Evolutionary conservation across 1,284 basidiomycete species (phyloP), one percentile per base, ranked within the genome.

Genomic region (Anthracocystis panici-leucophaei): DNA sequence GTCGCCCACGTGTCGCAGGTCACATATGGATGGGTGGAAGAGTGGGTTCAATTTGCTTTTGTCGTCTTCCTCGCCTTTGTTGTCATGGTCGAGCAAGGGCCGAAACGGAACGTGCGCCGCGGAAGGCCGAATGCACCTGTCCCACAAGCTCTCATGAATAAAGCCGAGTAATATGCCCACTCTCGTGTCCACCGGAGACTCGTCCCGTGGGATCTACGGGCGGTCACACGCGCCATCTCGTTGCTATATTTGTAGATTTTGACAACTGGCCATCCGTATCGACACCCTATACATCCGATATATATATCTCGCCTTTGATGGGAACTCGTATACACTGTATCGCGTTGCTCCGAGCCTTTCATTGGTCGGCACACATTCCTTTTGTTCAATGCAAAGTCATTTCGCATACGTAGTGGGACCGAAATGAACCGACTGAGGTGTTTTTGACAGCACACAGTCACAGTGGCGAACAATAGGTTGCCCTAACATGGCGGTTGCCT

Each of bases 61-160:
- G 75, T 81, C 44, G 76, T 80, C 49, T 69, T 81, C 45, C 74
- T 80, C 45, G 78, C 80, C 41, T 81, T 81, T 50, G 53, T 79
- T 18, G 79, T 79, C 42, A 71, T 79, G 59, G 61, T 76, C 48
- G 72, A 75, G 50, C 72, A 66, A 23, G 72, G 72, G 6, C 72
- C 72, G 11, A 63, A 58, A 29, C 71, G 65, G 16, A 63, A 31
- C 38, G 18, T 27, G 51, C 58, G 58, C 16, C 63, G 69, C 18
- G 50, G 33, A 5, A 57, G 49, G 60, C 41, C 55, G 16, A 25
- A 29, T 23, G 21, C 48, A 18, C 12, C 40, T 54, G 57, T 44
- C 12, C 50, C 23, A 35, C 59, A 46, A 35, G 41, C 41, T 14
- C 29, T 69, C 7, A 25, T 59, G 40, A 49, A 57, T 14, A 59